Percentiles rank a stretch among this genome's conserved stretches.
Conservation (phyloP, 192 early-diverging fungal species). For the Coemansia sp. region DNA sequence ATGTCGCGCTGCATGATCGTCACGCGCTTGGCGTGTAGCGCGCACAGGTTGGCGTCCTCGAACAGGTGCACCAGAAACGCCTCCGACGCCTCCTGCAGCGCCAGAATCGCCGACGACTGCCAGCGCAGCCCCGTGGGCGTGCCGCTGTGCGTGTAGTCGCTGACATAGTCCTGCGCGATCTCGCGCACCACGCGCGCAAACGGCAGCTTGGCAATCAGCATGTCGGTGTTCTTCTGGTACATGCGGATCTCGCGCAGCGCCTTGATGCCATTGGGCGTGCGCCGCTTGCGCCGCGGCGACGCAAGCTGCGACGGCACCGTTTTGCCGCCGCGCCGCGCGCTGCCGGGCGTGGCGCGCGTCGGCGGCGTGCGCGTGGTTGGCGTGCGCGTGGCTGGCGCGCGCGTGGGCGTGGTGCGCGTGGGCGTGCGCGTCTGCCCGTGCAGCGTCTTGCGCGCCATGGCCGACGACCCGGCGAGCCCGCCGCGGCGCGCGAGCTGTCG, state of each 20-base stretch:
- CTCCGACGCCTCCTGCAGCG: conserved; percentile 77
- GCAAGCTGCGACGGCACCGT: conserved; percentile 6
- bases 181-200: conserved; percentile 78
- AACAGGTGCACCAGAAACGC: conserved; percentile 80
- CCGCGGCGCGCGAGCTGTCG: conserved; percentile 26
- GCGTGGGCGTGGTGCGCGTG: not conserved
- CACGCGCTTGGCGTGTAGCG: conserved; percentile 91
- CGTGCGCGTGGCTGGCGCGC: not conserved
- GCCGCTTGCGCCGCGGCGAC: conserved; percentile 29
- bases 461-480: conserved; percentile 6
- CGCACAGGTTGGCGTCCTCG: conserved; percentile 90
- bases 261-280: conserved; percentile 57
- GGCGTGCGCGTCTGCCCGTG: conserved; percentile 2
- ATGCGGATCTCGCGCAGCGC: conserved; percentile 81
- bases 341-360: not conserved
- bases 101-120: conserved; percentile 73
- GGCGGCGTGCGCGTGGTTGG: not conserved
- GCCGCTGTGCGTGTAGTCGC: conserved; percentile 39
- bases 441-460: conserved; percentile 32
- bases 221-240: conserved; percentile 77
- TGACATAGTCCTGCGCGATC: conserved; percentile 55
- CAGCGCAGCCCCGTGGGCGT: conserved; percentile 56
- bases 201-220: conserved; percentile 79
- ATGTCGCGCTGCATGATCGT: conserved; percentile 92
- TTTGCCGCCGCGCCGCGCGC: conserved; percentile 12